Base-by-base conservation (phyloP, 225 moss, liverwort and hornwort genomes). In the Rhytidiadelphus loreus region DNA sequence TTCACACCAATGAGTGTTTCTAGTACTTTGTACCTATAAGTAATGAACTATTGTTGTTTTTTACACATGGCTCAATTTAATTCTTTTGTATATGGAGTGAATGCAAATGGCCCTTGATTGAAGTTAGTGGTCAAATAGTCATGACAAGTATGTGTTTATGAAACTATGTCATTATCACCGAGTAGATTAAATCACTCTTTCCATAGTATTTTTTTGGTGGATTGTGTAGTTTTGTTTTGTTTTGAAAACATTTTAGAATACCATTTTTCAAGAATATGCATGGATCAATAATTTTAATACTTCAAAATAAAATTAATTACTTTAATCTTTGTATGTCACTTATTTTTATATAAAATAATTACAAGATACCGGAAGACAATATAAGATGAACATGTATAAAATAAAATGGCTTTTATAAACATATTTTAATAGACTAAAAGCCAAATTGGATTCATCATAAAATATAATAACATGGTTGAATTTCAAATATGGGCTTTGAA, bases 281-380 rank as follows among this genome's bases (percentile, higher is more conserved):
- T 18, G 5, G 6, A 46, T 73, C 6, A 30, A 46, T 6, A 73
- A 29, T 6, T 30, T 30, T 11, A 6, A 30, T 74, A 48, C 19
- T 19, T 30, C 7, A 18, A 48, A 73, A 30, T 11, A 32, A 19
- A 25, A 48, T 32, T 48, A 12, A 46, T 17, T 11, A 29, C 0
- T 32, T 74, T 32, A 20, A 48, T 74, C 2, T 48, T 30, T 12
- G 32, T 29, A 6, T 11, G 7, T 72, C 6, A 7, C 4, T 12
- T 28, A 3, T 3, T 32, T 48, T 19, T 12, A 48, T 7, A 46
- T 11, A 48, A 48, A 48, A 30, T 32, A 74, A 19, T 5, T 50
- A 50, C 13, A 50, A 50, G 13, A 13, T 23, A 39, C 2, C 0
- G 4, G 3, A 2, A 16, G 3, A 1, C 29, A 30, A 12, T 1